Conservation (phyloP, 1,139 yeast genomes). For the Meyerozyma carpophila region DNA sequence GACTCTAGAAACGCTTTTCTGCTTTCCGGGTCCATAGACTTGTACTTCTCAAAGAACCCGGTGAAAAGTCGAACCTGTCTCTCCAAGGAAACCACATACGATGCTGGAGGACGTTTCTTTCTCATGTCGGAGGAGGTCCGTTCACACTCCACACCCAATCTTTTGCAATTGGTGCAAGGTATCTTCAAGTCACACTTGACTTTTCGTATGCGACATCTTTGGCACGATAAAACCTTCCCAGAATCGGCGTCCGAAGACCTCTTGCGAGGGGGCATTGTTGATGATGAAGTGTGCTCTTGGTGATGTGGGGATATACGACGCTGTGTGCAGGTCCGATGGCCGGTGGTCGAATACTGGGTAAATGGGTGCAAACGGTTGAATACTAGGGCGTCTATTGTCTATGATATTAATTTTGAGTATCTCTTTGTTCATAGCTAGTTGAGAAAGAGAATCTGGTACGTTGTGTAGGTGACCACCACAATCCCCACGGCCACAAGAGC, state of each 20-base stretch:
- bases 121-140: slow-evolving; percentile 48
- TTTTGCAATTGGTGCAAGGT: slow-evolving; percentile 49
- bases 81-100: slow-evolving; percentile 41
- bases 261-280: not conserved
- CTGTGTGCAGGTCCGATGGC: not conserved
- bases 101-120: slow-evolving; percentile 46
- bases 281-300: not conserved
- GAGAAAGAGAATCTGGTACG: slow-evolving; percentile 17
- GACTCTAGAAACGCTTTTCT: slow-evolving; percentile 17
- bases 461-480: slow-evolving; percentile 20
- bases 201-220: slow-evolving; percentile 47
- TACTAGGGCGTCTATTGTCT: not conserved
- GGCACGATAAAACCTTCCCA: slow-evolving; percentile 28
- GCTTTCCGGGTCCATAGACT: slow-evolving; percentile 17
- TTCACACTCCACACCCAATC: slow-evolving; percentile 42
- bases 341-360: not conserved
- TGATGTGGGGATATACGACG: not conserved
- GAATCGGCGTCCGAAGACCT: not conserved
- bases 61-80: slow-evolving; percentile 20
- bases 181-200: slow-evolving; percentile 47
- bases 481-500: slow-evolving; percentile 16
- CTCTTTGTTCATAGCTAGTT: slow-evolving; percentile 4
- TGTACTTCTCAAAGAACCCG: slow-evolving; percentile 20
- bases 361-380: not conserved
- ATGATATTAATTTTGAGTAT: not conserved